Conservation (phyloP, 192 early-diverging fungal genomes). For the Rhizophagus sp. region DNA sequence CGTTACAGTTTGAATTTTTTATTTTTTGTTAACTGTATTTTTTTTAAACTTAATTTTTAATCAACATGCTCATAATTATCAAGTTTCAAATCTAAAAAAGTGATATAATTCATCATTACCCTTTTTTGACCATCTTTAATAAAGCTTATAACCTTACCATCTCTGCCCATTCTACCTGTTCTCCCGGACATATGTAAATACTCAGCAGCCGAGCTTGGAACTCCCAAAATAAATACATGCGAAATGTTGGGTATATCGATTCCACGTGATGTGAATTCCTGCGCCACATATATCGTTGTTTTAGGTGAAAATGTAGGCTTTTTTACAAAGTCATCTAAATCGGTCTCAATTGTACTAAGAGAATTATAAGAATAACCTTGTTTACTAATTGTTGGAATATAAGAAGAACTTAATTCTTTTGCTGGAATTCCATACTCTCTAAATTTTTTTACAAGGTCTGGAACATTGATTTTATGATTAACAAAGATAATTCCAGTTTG, state of each 20-base stretch:
- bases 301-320: not conserved
- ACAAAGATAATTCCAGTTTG: conserved; percentile 51
- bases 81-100: not conserved
- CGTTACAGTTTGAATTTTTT: too few species aligned
- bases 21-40: too few species aligned
- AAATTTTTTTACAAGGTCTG: conserved; percentile 35
- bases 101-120: not conserved
- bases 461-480: conserved; percentile 38
- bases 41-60: not conserved
- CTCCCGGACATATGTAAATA: conserved; percentile 92
- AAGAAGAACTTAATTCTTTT: conserved; percentile 40
- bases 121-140: conserved; percentile 37
- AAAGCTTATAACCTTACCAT: conserved; percentile 56
- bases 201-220: conserved; percentile 62
- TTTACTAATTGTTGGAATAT: not conserved
- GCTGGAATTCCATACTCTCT: conserved; percentile 36
- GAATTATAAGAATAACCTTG: not conserved
- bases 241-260: conserved; percentile 78
- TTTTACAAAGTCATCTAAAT: conserved; percentile 21
- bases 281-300: conserved; percentile 59
- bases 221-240: conserved; percentile 84
- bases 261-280: conserved; percentile 78
- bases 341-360: conserved; percentile 13
- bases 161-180: conserved; percentile 73
- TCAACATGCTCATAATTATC: not conserved